Conservation (phyloP, 495 filamentous ascomycete genomes). For the Aspergillus hancockii region DNA sequence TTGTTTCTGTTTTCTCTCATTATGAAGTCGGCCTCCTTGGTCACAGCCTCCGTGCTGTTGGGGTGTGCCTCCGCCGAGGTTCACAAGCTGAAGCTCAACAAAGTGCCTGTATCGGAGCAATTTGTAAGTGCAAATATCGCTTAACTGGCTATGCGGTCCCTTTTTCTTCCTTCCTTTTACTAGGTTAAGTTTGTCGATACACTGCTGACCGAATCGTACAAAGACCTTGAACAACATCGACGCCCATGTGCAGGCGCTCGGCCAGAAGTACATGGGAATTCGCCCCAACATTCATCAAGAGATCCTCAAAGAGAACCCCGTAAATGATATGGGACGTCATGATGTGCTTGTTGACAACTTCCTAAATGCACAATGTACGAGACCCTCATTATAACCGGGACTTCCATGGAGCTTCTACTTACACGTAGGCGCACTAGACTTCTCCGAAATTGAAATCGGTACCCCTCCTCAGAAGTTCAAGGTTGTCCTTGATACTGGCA, state of each 20-base stretch:
- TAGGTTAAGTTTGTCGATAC: neutral
- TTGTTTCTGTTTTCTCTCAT: constrained; percentile 25
- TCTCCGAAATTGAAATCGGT: constrained; percentile 92
- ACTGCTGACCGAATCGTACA: constrained; percentile 20
- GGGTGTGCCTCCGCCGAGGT: constrained; percentile 79
- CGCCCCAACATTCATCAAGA: constrained; percentile 68
- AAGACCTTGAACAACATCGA: constrained; percentile 78
- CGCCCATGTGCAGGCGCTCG: constrained; percentile 75
- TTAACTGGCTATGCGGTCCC: neutral
- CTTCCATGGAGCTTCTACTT: constrained; percentile 1
- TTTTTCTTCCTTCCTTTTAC: neutral
- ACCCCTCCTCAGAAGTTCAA: constrained; percentile 95
- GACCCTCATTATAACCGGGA: constrained; percentile 7
- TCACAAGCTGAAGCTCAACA: constrained; percentile 95
- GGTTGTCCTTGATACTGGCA: constrained; percentile 97
- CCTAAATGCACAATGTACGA: constrained; percentile 96
- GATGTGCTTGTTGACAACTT: constrained; percentile 93
- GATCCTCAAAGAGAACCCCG: constrained; percentile 73
- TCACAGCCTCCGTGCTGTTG: constrained; percentile 79
- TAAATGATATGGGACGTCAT: constrained; percentile 69
- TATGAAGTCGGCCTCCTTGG: constrained; percentile 81
- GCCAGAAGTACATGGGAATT: constrained; percentile 83
- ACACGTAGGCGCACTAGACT: constrained; percentile 59
- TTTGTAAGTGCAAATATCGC: constrained; percentile 61
- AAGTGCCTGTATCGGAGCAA: constrained; percentile 89